Conservation (phyloP, 2,329 filamentous ascomycete species). For the Aspergillus aculeatus region DNA sequence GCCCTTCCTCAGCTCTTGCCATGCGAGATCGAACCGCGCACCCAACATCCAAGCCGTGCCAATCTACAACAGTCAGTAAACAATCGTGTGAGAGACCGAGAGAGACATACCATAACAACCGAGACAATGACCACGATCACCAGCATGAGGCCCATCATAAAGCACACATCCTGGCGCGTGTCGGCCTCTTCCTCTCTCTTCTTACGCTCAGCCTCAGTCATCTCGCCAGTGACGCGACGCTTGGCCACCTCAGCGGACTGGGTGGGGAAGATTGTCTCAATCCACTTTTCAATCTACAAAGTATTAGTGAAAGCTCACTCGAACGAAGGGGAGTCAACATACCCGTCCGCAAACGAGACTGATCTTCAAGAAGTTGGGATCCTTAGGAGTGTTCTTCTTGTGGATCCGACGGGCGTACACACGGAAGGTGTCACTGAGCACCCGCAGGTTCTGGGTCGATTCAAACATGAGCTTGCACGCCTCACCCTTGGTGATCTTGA, state of each 20-base stretch:
- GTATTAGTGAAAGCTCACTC: slow-evolving; percentile 6
- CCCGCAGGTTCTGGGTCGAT: slow-evolving; percentile 82
- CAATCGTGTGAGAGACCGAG: neutral
- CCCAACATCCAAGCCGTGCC: slow-evolving; percentile 75
- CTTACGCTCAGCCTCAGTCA: slow-evolving; percentile 58
- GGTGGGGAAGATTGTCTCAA: slow-evolving; percentile 86
- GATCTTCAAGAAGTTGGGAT: slow-evolving; percentile 89
- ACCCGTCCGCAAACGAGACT: slow-evolving; percentile 87
- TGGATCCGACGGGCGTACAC: slow-evolving; percentile 77
- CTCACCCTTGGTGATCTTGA: slow-evolving; percentile 96
- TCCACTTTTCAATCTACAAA: slow-evolving; percentile 83
- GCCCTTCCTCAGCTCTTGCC: slow-evolving; percentile 54
- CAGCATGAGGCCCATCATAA: slow-evolving; percentile 68
- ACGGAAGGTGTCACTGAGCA: slow-evolving; percentile 80
- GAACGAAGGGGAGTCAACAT: slow-evolving; percentile 23
- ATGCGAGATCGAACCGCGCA: slow-evolving; percentile 74
- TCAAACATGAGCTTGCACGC: slow-evolving; percentile 90
- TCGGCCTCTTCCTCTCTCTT: slow-evolving; percentile 51
- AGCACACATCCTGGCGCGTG: slow-evolving; percentile 55
- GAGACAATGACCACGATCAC: slow-evolving; percentile 73
- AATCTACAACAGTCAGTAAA: slow-evolving; percentile 54
- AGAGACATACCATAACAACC: slow-evolving; percentile 69
- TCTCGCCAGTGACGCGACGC: slow-evolving; percentile 49
- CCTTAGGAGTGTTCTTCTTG: slow-evolving; percentile 88
- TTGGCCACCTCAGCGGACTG: slow-evolving; percentile 66